A percentile compares a stretch with the other conserved stretches of the same genome.
These are phyloP conservation scores for Xylaria palmicola DNA, from an alignment of 495 filamentous ascomycete species.

Conservation along the genomic window DNA sequence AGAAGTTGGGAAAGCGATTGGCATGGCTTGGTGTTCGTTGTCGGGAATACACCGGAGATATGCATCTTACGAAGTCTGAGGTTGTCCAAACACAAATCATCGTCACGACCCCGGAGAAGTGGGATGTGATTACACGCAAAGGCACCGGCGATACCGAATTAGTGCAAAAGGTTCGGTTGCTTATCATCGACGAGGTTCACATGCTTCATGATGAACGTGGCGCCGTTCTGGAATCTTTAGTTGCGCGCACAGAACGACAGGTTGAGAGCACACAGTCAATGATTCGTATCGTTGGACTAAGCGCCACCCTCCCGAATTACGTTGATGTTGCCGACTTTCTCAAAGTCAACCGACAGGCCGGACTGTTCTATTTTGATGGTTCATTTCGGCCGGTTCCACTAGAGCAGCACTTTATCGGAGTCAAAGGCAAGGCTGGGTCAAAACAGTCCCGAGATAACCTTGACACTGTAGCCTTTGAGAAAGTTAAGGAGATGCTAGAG, in stretches of 20 bases:
- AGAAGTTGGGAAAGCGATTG: conserved; percentile 90
- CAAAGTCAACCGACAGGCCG: conserved; percentile 89
- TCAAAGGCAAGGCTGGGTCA: conserved; percentile 83
- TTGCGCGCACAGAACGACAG: conserved; percentile 90
- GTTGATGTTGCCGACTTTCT: conserved; percentile 95
- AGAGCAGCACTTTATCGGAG: conserved; percentile 95
- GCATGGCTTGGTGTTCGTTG: conserved; percentile 88
- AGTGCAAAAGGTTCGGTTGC: conserved; percentile 91
- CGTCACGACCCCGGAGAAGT: conserved; percentile 98
- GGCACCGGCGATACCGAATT: conserved; percentile 96
- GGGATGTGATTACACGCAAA: conserved; percentile 97
- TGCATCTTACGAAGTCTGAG: conserved; percentile 97
- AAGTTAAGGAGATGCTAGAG: conserved; percentile 90
- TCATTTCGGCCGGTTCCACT: conserved; percentile 96
- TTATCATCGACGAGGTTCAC: conserved; percentile 99
- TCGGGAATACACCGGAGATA: conserved; percentile 93
- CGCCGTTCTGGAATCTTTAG: conserved; percentile 91
- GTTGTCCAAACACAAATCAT: conserved; percentile 96
- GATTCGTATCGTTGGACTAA: conserved; percentile 93
- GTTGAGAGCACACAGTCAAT: conserved; percentile 97
- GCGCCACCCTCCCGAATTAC: conserved; percentile 94
- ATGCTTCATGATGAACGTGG: conserved; percentile 99
- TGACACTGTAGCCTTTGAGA: conserved; percentile 82
- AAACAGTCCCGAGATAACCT: conserved; percentile 83
- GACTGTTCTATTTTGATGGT: conserved; percentile 93